Base-by-base conservation (phyloP, 208 protist genomes). In the Trypanosoma lewisi region DNA sequence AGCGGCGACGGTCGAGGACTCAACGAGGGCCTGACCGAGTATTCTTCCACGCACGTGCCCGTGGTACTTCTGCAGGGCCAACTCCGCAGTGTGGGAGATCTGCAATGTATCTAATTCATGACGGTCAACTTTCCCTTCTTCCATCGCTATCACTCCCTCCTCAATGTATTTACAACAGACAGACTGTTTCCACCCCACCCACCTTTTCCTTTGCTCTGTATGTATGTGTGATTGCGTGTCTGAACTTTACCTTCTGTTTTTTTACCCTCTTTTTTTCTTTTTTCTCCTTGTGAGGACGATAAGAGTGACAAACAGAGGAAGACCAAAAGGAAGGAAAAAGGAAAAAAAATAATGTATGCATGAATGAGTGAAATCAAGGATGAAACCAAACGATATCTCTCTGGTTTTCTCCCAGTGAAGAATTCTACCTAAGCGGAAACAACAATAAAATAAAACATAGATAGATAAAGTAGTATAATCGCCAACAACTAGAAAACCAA, bases 41-140 rank as follows among this genome's bases (percentile, higher is more conserved):
- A 78, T 58, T 8, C 61, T 42, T 16, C 51, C 37, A 28, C 62
- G 53, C 17, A 78, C 34, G 9, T 51, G n/a, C 31, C 30, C 59
- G 21, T 75, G 63, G 41, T 75, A 83, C 23, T 54, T 9, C 28
- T 51, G 44, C 53, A 73, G 37, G 4, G 67, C 60, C 16, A 30
- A 6, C 17, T 42, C 37, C 31, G 33, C 63, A 7, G 51, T 25
- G 0, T 27, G 16, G 12, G 44, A 16, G 0, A 36, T 11, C 37
- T n/a, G 19, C 61, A 25, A 12, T n/a, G 9, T 42, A 0, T 25
- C 41, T 28, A 33, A 4, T n/a, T 52, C 23, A 2, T 36, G 17
- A 16, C 23, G 17, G 1, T 5, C 16, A 25, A 28, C 34, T 45
- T 7, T 19, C 4, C 6, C 16, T 16, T 67, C 58, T 33, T 63